phyloP scores from a whole-genome alignment of 1,284 basidiomycete species.

The Fomitopsis palustris region DNA sequence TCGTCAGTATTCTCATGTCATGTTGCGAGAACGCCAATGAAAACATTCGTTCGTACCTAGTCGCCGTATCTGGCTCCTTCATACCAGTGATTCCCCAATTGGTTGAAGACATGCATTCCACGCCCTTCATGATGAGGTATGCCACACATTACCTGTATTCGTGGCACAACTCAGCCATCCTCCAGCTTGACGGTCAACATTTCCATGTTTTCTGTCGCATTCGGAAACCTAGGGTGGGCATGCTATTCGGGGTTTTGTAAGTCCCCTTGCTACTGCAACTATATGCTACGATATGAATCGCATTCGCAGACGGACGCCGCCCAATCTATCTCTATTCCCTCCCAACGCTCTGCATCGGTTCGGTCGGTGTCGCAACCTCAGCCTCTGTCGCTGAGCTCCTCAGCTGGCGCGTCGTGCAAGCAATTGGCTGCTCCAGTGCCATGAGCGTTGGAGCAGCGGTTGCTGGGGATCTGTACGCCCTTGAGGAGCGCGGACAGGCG shows the following conservation, averaged over 20 bases:
- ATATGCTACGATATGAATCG: too few relatives aligned
- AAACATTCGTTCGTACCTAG: conserved; percentile 33
- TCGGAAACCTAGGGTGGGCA: conserved; percentile 48
- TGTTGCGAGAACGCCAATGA: background rate
- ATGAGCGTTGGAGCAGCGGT: conserved; percentile 41
- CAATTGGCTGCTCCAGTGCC: conserved; percentile 43
- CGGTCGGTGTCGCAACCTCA: conserved; percentile 52
- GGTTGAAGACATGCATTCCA: conserved; percentile 52
- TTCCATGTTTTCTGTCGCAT: conserved; percentile 38
- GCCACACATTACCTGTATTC: conserved; percentile 12
- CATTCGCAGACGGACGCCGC: conserved; percentile 51
- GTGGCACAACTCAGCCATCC: conserved; percentile 5
- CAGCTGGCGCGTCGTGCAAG: conserved; percentile 59
- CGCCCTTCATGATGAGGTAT: conserved; percentile 50
- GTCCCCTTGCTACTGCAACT: conserved; percentile 12
- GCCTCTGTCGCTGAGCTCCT: conserved; percentile 47
- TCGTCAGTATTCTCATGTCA: conserved; percentile 30
- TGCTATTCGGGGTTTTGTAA: conserved; percentile 50
- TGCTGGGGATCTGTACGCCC: conserved; percentile 40
- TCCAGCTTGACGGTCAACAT: conserved; percentile 41
- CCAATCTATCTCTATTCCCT: conserved; percentile 59
- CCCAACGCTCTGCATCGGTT: conserved; percentile 57
- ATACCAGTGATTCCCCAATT: conserved; percentile 66
- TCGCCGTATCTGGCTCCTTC: conserved; percentile 64
- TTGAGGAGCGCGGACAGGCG: conserved; percentile 38